Percentiles rank a stretch among this genome's conserved stretches.
These are phyloP conservation scores for Trichoderma reesei DNA, from an alignment of 495 filamentous ascomycete species.

Conservation along the genomic window DNA sequence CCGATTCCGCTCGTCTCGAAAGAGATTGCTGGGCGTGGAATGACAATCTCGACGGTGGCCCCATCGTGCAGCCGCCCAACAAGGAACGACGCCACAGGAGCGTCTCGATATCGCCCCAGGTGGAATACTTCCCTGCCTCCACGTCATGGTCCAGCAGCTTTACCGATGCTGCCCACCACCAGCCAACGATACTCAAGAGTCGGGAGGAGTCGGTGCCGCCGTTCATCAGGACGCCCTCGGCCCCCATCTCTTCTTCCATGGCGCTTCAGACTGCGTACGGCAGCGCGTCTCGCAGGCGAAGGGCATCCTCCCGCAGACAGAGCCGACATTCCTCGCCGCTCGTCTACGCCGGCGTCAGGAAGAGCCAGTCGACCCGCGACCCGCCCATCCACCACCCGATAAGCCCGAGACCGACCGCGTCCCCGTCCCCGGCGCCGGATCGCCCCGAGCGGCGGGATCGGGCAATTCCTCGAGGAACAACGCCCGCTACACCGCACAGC, in stretches of 20 bases:
- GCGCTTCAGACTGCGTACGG: conserved; percentile 13
- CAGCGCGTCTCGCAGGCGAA: conserved; percentile 28
- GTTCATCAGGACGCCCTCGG: conserved; percentile 36
- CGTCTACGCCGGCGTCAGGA: conserved; percentile 14
- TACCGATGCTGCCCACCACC: neutral
- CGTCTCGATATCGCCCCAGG: conserved; percentile 27
- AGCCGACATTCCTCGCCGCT: neutral
- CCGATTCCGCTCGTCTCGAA: conserved; percentile 52
- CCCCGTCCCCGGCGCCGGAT: conserved; percentile 29
- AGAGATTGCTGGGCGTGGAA: conserved; percentile 42
- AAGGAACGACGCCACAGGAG: conserved; percentile 26
- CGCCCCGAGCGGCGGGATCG: too few relatives aligned
- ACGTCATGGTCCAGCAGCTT: conserved; percentile 25
- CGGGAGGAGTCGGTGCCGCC: conserved; percentile 30
- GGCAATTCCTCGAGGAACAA: conserved; percentile 31
- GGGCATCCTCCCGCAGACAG: conserved; percentile 20
- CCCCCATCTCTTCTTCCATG: conserved; percentile 25
- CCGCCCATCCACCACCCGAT: conserved; percentile 35
- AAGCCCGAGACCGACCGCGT: conserved; percentile 38
- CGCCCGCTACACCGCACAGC: conserved; percentile 47
- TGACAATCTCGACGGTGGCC: conserved; percentile 41
- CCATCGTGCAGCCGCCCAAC: conserved; percentile 22
- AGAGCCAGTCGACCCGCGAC: conserved; percentile 27
- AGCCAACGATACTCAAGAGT: conserved; percentile 24
- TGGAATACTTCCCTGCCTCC: conserved; percentile 23